Evolutionary conservation across 129 eudicot genomes (phyloP), one percentile per base, ranked within the genome.

Genomic region (Flaveria bidentis): DNA sequence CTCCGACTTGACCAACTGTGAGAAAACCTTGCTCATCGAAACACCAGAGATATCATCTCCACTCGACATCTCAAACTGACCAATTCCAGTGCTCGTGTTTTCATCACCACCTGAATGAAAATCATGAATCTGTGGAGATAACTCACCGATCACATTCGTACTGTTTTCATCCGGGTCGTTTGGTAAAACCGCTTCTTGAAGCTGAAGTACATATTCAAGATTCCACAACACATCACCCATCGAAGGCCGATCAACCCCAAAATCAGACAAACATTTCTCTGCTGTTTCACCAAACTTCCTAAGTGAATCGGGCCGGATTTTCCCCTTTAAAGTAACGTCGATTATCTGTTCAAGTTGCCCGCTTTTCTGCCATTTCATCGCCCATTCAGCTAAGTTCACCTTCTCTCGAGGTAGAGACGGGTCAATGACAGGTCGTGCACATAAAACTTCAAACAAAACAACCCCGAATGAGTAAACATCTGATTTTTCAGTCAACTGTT

Each of bases 221-320:
- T 94, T 94, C 98, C 98, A 93, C 82, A 93, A 82, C 33, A 93
- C 93, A 51, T 93, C 98, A 22, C 98, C 98, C 98, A 93, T 90
- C 0, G 98, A 83, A 50, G 97, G 98, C 75, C 98, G 83, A 46
- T 93, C 98, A 4, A 93, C 97, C 6, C 98, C 98, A 67, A 71
- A 87, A 62, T 93, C 98, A 47, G 95, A 91, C 88, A 93, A 90
- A 71, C 98, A 93, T 79, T 93, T 93, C 84, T 93, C 98, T 1
- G 96, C 98, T 0, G 98, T 90, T 73, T 93, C 98, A 17, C 89
- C 98, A 74, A 82, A 90, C 83, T 93, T 93, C 33, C 96, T 78
- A 15, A 93, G 88, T 13, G 98, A 93, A 76, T 90, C 97, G 5
- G 92, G 91, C 11, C 80, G 84, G 42, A 93, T 81, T 53, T 84